phyloP scores from a whole-genome alignment of 2,329 filamentous ascomycete genomes.

The Ophiocordyceps camponoti-floridani region DNA sequence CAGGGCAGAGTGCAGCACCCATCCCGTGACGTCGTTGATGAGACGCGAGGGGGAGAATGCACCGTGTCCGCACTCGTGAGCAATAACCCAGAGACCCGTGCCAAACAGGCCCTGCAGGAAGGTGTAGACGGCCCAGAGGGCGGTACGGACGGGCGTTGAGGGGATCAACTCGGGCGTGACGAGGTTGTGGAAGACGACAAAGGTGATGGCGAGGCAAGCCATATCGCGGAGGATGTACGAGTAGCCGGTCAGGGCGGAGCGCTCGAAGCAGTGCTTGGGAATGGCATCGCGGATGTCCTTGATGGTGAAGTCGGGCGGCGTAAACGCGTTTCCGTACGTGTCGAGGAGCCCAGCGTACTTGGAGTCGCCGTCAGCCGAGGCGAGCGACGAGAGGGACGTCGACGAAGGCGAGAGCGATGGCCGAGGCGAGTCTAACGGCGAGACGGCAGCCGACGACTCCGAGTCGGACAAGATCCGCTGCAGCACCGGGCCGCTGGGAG shows the following conservation, averaged over 20 bases:
- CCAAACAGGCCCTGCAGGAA: slow-evolving; percentile 81
- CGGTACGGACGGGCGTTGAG: slow-evolving; percentile 45
- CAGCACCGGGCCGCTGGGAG: slow-evolving; percentile 25
- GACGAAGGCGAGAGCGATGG: slow-evolving; percentile 46
- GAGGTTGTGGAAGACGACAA: slow-evolving; percentile 77
- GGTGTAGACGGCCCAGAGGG: slow-evolving; percentile 48
- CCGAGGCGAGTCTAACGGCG: slow-evolving; percentile 41
- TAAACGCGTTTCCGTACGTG: slow-evolving; percentile 88
- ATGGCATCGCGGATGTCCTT: slow-evolving; percentile 96
- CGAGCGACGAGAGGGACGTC: slow-evolving; percentile 82
- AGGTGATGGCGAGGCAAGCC: slow-evolving; percentile 52
- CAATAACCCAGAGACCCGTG: slow-evolving; percentile 89
- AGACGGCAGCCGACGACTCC: slow-evolving; percentile 37
- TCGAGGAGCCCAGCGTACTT: slow-evolving; percentile 57
- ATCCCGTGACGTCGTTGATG: slow-evolving; percentile 83
- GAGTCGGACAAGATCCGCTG: slow-evolving; percentile 31
- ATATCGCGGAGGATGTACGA: slow-evolving; percentile 75
- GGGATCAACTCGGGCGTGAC: slow-evolving; percentile 73
- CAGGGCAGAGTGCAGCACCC: slow-evolving; percentile 73
- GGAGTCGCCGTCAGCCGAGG: slow-evolving; percentile 36
- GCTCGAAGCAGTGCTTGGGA: slow-evolving; percentile 90
- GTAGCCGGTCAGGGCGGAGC: slow-evolving; percentile 59
- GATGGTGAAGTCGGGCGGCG: slow-evolving; percentile 89
- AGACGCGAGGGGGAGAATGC: slow-evolving; percentile 86
- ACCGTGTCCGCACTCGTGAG: slow-evolving; percentile 95